These are phyloP conservation scores for Cystofilobasidium capitatum DNA, from an alignment of 768 basidiomycete genomes.

Conservation along the genomic window DNA sequence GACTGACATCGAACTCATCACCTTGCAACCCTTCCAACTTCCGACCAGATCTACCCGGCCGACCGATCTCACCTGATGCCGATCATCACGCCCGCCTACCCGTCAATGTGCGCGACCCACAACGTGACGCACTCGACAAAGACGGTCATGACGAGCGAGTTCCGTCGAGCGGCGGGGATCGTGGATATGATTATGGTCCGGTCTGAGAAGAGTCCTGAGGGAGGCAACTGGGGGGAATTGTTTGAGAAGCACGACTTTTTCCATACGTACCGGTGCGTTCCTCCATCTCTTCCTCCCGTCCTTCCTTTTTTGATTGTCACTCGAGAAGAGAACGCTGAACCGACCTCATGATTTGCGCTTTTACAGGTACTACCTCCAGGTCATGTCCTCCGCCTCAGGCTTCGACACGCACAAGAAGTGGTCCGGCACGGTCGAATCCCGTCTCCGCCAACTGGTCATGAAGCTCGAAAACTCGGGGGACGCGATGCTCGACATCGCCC, in stretches of 20 bases:
- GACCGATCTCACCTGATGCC: constrained; percentile 97
- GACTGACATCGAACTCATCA: background rate
- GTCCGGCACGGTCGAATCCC: constrained; percentile 97
- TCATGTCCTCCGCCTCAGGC: constrained; percentile 26
- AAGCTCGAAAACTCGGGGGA: constrained; percentile 88
- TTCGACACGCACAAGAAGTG: constrained; percentile 38
- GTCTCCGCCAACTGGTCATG: constrained; percentile 90
- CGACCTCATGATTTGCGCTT: constrained; percentile 2
- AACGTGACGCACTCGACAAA: constrained; percentile 94
- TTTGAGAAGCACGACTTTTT: constrained; percentile 95
- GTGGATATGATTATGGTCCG: constrained; percentile 81
- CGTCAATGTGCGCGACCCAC: constrained; percentile 97
- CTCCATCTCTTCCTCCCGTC: background rate
- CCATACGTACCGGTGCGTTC: constrained; percentile 73
- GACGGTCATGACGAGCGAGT: constrained; percentile 90
- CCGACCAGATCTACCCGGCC: constrained; percentile 65
- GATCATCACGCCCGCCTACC: constrained; percentile 97
- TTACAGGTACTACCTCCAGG: constrained; percentile 26
- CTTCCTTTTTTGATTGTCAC: constrained; percentile 1
- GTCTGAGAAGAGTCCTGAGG: constrained; percentile 45
- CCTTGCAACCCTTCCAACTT: background rate
- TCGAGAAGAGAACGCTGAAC: background rate
- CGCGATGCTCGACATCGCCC: constrained; percentile 67
- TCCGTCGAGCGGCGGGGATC: constrained; percentile 82
- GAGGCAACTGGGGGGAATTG: constrained; percentile 68